Conservation (phyloP, 768 basidiomycete species). For the Amanita pseudoporphyria region DNA sequence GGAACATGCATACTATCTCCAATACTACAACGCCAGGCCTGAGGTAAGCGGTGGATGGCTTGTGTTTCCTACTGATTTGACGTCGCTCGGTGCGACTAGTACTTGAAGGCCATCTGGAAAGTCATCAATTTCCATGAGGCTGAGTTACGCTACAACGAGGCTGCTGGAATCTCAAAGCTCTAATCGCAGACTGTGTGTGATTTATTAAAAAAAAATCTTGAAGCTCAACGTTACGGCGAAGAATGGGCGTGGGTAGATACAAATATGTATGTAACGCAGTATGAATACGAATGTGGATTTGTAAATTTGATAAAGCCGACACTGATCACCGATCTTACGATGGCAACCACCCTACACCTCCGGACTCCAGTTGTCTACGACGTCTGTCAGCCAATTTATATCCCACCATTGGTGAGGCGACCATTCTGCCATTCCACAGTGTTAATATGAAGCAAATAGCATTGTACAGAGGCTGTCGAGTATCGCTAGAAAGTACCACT, state of each 20-base stretch:
- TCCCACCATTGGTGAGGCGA: too few relatives aligned
- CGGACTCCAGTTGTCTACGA: too few relatives aligned
- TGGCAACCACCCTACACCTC: too few relatives aligned
- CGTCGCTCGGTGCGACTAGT: constrained; percentile 27
- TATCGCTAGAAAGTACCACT: too few relatives aligned
- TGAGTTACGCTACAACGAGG: constrained; percentile 52
- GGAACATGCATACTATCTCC: constrained; percentile 96
- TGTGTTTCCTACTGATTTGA: neutral
- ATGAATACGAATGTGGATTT: too few relatives aligned
- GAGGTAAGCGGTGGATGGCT: constrained; percentile 49
- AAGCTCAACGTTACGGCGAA: neutral
- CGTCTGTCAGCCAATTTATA: too few relatives aligned
- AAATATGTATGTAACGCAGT: neutral
- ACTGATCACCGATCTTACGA: too few relatives aligned
- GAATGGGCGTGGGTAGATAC: neutral
- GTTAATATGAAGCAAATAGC: too few relatives aligned
- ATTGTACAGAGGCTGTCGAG: too few relatives aligned
- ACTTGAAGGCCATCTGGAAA: constrained; percentile 70
- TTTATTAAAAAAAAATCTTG: neutral
- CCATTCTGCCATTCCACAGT: too few relatives aligned
- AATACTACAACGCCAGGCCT: constrained; percentile 91
- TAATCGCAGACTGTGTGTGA: neutral
- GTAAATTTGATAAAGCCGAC: too few relatives aligned
- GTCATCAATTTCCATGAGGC: constrained; percentile 70
- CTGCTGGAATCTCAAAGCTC: neutral